These are phyloP conservation scores for Fusarium sp. DNA, from an alignment of 2,329 filamentous ascomycete genomes.

Conservation along the genomic window DNA sequence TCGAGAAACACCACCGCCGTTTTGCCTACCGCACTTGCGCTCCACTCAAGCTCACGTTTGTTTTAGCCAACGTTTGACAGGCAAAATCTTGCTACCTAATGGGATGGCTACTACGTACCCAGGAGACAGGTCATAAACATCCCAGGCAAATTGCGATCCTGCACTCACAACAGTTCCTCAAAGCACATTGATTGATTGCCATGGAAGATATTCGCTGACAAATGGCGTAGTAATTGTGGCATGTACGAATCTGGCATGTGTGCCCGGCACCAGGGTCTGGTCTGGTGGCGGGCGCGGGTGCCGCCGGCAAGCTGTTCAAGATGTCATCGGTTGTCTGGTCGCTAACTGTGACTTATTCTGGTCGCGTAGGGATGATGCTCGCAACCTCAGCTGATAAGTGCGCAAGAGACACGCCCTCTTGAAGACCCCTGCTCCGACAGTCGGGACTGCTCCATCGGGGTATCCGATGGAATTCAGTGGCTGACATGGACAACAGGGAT, in stretches of 20 bases:
- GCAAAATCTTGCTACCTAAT: conserved; percentile 12
- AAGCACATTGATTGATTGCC: conserved; percentile 8
- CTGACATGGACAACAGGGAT: conserved; percentile 34
- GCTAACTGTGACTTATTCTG: conserved; percentile 31
- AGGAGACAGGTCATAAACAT: conserved; percentile 22
- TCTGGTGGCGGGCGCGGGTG: conserved; percentile 36
- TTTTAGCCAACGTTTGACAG: conserved; percentile 6
- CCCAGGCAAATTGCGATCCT: neutral
- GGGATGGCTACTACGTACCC: neutral
- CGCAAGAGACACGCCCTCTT: conserved; percentile 37
- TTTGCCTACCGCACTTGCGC: conserved; percentile 9
- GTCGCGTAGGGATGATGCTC: conserved; percentile 39
- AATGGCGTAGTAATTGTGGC: conserved; percentile 36
- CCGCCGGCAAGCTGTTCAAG: conserved; percentile 37
- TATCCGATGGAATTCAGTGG: conserved; percentile 38
- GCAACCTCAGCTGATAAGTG: conserved; percentile 39
- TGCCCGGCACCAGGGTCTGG: conserved; percentile 29
- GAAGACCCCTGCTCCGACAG: conserved; percentile 37
- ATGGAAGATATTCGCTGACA: conserved; percentile 35
- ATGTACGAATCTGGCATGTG: conserved; percentile 40
- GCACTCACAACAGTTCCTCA: conserved; percentile 7
- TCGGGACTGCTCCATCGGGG: conserved; percentile 46
- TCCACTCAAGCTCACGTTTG: conserved; percentile 20
- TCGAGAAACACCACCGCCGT: conserved; percentile 37
- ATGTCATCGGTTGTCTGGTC: conserved; percentile 35